A percentile compares a stretch with the other conserved stretches of the same genome.
Evolutionary conservation across 2,329 filamentous ascomycete genomes (phyloP).

Genomic region (Nigrospora sphaerica): DNA sequence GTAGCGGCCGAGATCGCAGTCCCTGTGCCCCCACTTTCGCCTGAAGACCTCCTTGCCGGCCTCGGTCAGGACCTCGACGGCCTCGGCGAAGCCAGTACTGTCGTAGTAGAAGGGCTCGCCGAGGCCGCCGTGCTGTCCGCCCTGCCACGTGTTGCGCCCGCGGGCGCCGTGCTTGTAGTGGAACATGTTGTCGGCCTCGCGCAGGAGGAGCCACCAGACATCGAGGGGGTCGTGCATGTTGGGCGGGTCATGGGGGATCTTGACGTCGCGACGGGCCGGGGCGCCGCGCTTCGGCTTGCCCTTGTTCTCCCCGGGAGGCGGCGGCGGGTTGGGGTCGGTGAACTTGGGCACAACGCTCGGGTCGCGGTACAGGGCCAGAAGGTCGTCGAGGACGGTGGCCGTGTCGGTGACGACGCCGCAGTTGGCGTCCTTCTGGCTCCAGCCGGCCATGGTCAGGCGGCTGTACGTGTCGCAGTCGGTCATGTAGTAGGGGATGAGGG

Average conservation of each 20-base stretch:
- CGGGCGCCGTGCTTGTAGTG: conserved; percentile 32
- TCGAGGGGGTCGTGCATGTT: conserved; percentile 17
- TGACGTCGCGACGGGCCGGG: conserved; percentile 5
- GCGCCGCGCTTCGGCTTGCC: conserved; percentile 7
- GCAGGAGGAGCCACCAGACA: conserved; percentile 18
- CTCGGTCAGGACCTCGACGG: conserved; percentile 25
- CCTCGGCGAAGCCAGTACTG: conserved; percentile 23
- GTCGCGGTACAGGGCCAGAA: conserved; percentile 37
- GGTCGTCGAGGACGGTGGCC: conserved; percentile 34
- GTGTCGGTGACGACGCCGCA: conserved; percentile 39
- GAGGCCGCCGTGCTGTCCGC: conserved; percentile 29
- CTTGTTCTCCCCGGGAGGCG: conserved; percentile 14
- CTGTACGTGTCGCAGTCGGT: conserved; percentile 51
- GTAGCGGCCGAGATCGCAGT: conserved; percentile 33
- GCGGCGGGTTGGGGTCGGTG: conserved; percentile 27
- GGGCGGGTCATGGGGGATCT: background rate
- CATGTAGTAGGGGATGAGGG: conserved; percentile 49
- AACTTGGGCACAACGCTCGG: conserved; percentile 27
- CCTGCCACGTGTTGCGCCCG: conserved; percentile 35
- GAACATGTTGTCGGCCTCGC: conserved; percentile 28
- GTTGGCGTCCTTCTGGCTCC: conserved; percentile 28
- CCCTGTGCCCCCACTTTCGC: conserved; percentile 38
- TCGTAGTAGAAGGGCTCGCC: conserved; percentile 36
- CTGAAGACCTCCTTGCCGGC: conserved; percentile 23
- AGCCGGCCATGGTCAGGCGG: conserved; percentile 37